Evolutionary conservation across 2,329 filamentous ascomycete genomes (phyloP), one percentile per base, ranked within the genome.

Genomic region (Clarireedia sp.): DNA sequence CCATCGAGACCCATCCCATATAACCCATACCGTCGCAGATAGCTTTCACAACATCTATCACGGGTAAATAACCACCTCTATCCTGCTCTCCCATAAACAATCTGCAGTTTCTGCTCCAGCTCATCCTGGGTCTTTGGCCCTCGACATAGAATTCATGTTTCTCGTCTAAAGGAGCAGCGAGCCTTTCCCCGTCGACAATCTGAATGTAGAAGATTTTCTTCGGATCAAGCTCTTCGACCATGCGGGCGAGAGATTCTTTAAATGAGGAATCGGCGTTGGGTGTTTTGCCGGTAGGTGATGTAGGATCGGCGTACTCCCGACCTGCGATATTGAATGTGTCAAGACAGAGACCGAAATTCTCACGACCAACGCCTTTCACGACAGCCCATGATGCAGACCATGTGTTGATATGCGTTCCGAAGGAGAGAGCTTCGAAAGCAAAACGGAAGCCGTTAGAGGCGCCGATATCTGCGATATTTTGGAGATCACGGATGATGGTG

Each of bases 251-350:
- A 26, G 59, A 63, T 46, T 72, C 71, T 7, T 69, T 67, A 1
- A 87, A 74, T 0, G 75, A 78, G 5, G 72, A 70, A 2, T 66
- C 60, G 3, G 65, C 65, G 52, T 65, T 57, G 4, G 56, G 56
- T 7, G 59, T 40, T n/a, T 57, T 65, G 3, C 65, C 65, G 23
- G 58, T 54, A 8, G 71, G 60, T 0, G 75, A 69, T 0, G 80
- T 69, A 0, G 87, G 87, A 63, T 91, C 86, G 0, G 84, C 87
- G 61, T 81, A 91, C 57, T 89, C 79, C 5, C 82, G 73, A 0
- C 81, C 87, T 0, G 86, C 80, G 57, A 91, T 86, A 69, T 91
- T 89, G 72, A 89, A 91, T 0, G 83, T 89, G 69, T 91, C 87
- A 23, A 91, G 75, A 66, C 86, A 90, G 41, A 90, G 73, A 7